A percentile compares a stretch with the other conserved stretches of the same genome.
These are phyloP conservation scores for Harringtonia aguacate DNA, from an alignment of 2,329 filamentous ascomycete species.

Conservation along the genomic window DNA sequence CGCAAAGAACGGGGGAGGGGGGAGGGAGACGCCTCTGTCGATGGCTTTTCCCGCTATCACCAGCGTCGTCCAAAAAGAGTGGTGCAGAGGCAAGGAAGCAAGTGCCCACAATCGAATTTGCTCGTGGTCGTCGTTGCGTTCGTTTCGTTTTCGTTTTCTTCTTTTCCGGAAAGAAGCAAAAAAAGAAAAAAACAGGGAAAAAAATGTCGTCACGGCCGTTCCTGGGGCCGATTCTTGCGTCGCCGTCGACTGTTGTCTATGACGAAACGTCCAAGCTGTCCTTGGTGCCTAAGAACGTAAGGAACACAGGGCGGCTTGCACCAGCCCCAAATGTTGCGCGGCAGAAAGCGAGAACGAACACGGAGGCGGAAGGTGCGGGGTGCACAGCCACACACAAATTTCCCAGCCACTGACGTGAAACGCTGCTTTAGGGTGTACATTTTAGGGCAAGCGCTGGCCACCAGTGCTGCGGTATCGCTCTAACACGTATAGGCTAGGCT, in stretches of 20 bases:
- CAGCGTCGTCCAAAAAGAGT: too few relatives aligned
- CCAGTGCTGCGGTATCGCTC: too few relatives aligned
- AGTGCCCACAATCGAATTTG: too few relatives aligned
- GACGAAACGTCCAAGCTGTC: neutral
- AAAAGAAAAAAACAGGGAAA: neutral
- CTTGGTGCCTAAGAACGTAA: neutral
- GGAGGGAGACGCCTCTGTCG: too few relatives aligned
- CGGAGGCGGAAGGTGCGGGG: constrained; percentile 4
- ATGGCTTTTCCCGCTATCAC: too few relatives aligned
- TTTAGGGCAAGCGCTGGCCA: too few relatives aligned
- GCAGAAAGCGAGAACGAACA: neutral
- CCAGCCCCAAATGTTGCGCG: neutral
- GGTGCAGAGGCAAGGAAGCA: too few relatives aligned
- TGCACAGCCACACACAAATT: constrained; percentile 1
- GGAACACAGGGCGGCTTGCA: neutral
- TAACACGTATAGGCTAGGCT: too few relatives aligned
- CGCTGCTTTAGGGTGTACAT: neutral
- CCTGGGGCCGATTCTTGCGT: neutral
- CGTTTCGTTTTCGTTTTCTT: too few relatives aligned
- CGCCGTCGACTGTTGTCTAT: neutral
- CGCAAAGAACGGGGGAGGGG: too few relatives aligned
- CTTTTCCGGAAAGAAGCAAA: neutral
- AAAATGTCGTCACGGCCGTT: too few relatives aligned
- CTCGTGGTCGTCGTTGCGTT: too few relatives aligned
- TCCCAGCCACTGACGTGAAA: neutral